Percentiles rank a stretch among this genome's conserved stretches.
phyloP scores from a whole-genome alignment of 306 rosid species.

The Glycine soja region DNA sequence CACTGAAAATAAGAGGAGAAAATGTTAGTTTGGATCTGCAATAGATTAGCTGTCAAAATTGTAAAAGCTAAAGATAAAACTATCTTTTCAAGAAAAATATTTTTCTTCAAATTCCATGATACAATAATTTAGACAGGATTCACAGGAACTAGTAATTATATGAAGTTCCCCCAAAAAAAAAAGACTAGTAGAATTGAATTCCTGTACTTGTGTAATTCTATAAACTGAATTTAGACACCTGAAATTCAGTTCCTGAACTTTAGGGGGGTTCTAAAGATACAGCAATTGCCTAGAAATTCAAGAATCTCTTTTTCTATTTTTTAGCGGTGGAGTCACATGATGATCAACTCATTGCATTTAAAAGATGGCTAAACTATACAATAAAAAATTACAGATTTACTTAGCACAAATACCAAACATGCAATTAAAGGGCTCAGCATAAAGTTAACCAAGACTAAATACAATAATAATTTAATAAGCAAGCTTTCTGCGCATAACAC shows the following conservation, averaged over 20 bases:
- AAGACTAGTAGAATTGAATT: constrained; percentile 5
- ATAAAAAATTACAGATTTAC: neutral
- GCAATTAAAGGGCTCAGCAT: constrained; percentile 13
- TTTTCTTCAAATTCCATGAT: neutral
- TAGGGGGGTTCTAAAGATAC: neutral
- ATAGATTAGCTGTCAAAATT: constrained; percentile 32
- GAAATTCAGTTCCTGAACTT: neutral
- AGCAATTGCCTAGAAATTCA: neutral
- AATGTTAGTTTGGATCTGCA: constrained; percentile 20
- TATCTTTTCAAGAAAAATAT: neutral
- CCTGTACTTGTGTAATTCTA: constrained; percentile 3
- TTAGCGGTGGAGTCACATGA: neutral
- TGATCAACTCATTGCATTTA: constrained; percentile 5
- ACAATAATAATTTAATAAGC: neutral
- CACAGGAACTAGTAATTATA: neutral
- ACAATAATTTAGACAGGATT: neutral
- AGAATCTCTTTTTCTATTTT: neutral
- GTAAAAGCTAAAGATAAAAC: constrained; percentile 13
- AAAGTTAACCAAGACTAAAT: constrained; percentile 9
- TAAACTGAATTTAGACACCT: constrained; percentile 1
- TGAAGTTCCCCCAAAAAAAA: neutral
- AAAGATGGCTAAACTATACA: neutral
- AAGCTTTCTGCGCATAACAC: neutral
- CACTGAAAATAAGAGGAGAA: neutral
- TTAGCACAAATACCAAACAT: constrained; percentile 13